Evolutionary conservation across 306 rosid genomes (phyloP), one percentile per base, ranked within the genome.

Genomic region (Cicer chorassanicum): DNA sequence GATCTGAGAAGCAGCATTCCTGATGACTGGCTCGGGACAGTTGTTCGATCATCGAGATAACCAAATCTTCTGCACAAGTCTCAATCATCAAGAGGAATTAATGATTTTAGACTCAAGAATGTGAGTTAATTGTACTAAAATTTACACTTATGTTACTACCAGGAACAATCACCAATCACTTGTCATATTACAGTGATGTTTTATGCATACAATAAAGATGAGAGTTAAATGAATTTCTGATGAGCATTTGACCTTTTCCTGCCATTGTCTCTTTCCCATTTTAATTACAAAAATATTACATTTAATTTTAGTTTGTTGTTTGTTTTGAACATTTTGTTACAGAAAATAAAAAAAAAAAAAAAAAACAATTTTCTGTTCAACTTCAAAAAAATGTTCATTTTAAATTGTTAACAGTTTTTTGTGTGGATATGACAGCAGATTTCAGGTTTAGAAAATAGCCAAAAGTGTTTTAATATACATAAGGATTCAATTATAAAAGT

Each of bases 21-120:
- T 1, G 88, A 86, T 18, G 96, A 94, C 80, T 94, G 98, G 97
- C 88, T 84, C 8, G 98, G 98, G 39, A 94, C 96, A 0, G 84
- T 78, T 4, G 95, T 94, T 80, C 85, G 91, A 9, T 87, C 86
- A 44, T 65, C 69, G 8, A 61, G 71, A 82, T 86, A 82, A 50
- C 51, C 72, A 14, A 21, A 54, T 24, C 41, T 59, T 84, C 10
- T 51, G 50, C 79, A 50, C 21, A 71, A 70, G 41, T 77, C 59
- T 2, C 53, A 55, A 29, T 69, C 39, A 41, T 75, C 55, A 24
- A 38, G 19, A 14, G 1, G 21, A 50, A 39, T 34, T 19, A 19
- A 51, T 19, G 41, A 42, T 38, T 66, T 68, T 14, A 50, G 45
- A 71, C 19, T 57, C 41, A 39, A 59, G 13, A 61, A 24, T 74